A percentile compares a stretch with the other conserved stretches of the same genome.
Conservation (phyloP, 768 basidiomycete species). For the Termitomyces sp. region DNA sequence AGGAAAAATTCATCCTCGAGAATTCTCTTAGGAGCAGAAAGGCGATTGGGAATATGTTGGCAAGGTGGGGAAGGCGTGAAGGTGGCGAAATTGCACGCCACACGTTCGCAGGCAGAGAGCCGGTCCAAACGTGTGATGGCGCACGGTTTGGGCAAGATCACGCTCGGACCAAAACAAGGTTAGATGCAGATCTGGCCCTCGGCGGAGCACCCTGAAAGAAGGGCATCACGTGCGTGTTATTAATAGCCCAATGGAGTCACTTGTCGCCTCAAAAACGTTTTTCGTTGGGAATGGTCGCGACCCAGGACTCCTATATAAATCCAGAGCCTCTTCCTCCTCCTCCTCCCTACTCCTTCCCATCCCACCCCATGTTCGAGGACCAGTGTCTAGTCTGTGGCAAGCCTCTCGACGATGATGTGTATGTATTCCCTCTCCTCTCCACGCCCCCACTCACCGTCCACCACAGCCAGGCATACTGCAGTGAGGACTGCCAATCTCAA, state of each 20-base stretch:
- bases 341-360: constrained; percentile 7
- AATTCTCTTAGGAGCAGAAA: background rate
- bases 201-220: constrained; percentile 15
- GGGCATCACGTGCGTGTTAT: constrained; percentile 16
- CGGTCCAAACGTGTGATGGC: constrained; percentile 29
- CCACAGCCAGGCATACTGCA: constrained; percentile 64
- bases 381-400: constrained; percentile 71
- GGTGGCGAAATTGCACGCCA: constrained; percentile 23
- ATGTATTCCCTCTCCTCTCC: constrained; percentile 23
- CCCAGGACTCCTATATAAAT: constrained; percentile 32
- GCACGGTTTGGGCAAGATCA: constrained; percentile 15
- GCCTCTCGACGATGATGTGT: constrained; percentile 62
- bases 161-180: background rate
- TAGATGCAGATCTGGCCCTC: constrained; percentile 15
- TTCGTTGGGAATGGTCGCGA: constrained; percentile 34
- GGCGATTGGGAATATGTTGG: too few relatives aligned
- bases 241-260: constrained; percentile 28
- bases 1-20: background rate
- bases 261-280: constrained; percentile 30
- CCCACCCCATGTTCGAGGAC: constrained; percentile 67
- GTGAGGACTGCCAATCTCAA: constrained; percentile 57
- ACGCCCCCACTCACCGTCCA: constrained; percentile 15
- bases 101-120: constrained; percentile 21
- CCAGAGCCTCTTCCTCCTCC: constrained; percentile 6
- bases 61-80: constrained; percentile 3